Evolutionary conservation across 2,329 filamentous ascomycete species (phyloP).

Genomic region (Tolypocladium sp.): DNA sequence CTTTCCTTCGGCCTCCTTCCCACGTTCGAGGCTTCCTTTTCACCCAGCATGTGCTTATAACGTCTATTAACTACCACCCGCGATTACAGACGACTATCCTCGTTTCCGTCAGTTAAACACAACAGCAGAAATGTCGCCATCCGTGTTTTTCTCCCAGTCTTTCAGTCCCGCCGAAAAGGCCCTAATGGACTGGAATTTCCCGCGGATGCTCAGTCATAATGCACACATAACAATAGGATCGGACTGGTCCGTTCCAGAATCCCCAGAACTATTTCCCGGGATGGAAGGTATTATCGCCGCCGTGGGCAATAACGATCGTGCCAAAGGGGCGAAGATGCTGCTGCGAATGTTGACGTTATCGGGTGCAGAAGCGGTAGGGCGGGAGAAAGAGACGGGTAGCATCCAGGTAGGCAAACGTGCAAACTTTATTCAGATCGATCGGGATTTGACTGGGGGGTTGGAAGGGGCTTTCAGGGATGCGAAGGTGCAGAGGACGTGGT

Average conservation of each 20-base stretch:
- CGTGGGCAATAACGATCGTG: not conserved
- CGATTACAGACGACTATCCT: not conserved
- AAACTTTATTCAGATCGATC: not conserved
- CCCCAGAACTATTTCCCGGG: not conserved
- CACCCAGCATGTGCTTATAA: too few relatives aligned
- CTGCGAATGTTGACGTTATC: not conserved
- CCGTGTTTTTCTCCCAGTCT: not conserved
- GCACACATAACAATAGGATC: conserved; percentile 1
- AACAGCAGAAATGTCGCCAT: conserved; percentile 1
- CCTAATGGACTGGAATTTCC: not conserved
- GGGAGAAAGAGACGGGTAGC: not conserved
- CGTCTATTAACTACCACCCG: too few relatives aligned
- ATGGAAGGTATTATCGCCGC: not conserved
- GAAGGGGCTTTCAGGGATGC: not conserved
- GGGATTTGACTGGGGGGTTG: not conserved
- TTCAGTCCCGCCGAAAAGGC: not conserved
- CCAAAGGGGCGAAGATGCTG: not conserved
- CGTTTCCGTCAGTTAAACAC: not conserved
- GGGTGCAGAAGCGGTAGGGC: not conserved
- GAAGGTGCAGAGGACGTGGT: not conserved
- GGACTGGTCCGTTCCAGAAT: conserved; percentile 1
- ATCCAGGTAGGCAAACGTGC: not conserved
- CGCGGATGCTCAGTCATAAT: not conserved
- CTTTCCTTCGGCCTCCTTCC: not conserved
- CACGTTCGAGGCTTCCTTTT: not conserved